Percentiles rank a stretch among this genome's conserved stretches.
These are phyloP conservation scores for Epichloe sp. DNA, from an alignment of 2,329 filamentous ascomycete species.

Conservation along the genomic window DNA sequence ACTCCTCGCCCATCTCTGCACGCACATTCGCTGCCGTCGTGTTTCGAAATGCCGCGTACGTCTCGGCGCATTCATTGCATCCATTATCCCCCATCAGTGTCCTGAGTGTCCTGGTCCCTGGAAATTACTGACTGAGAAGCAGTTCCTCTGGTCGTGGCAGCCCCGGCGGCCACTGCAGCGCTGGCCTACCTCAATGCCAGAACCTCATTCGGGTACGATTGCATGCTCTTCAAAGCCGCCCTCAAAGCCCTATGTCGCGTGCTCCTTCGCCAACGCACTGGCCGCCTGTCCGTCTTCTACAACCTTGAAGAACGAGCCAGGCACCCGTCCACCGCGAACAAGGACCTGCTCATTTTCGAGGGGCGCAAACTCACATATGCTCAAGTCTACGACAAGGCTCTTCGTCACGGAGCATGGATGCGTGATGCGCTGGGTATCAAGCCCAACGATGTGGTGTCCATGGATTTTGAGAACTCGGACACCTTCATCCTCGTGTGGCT, in stretches of 20 bases:
- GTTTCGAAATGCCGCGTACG: neutral
- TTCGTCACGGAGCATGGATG: conserved; percentile 67
- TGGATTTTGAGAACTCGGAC: conserved; percentile 74
- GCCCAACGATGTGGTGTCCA: conserved; percentile 62
- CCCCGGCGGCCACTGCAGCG: conserved; percentile 50
- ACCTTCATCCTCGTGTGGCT: conserved; percentile 63
- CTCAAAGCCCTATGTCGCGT: conserved; percentile 31
- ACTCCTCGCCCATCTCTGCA: too few species aligned
- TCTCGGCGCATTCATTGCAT: neutral
- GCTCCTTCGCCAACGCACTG: conserved; percentile 36
- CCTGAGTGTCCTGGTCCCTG: neutral
- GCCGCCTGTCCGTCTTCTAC: conserved; percentile 63
- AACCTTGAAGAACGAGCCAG: conserved; percentile 53
- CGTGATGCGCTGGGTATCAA: conserved; percentile 49
- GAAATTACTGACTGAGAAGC: neutral
- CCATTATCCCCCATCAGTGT: neutral
- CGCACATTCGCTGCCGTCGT: neutral
- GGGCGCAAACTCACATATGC: conserved; percentile 59
- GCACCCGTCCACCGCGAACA: conserved; percentile 34
- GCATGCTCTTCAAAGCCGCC: conserved; percentile 41
- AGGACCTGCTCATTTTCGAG: conserved; percentile 53
- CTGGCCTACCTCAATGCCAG: conserved; percentile 71
- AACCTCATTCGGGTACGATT: conserved; percentile 53
- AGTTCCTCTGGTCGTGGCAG: conserved; percentile 41
- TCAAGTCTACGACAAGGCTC: conserved; percentile 55